phyloP scores from a whole-genome alignment of 495 filamentous ascomycete genomes.

The Penicillium flavigenum region DNA sequence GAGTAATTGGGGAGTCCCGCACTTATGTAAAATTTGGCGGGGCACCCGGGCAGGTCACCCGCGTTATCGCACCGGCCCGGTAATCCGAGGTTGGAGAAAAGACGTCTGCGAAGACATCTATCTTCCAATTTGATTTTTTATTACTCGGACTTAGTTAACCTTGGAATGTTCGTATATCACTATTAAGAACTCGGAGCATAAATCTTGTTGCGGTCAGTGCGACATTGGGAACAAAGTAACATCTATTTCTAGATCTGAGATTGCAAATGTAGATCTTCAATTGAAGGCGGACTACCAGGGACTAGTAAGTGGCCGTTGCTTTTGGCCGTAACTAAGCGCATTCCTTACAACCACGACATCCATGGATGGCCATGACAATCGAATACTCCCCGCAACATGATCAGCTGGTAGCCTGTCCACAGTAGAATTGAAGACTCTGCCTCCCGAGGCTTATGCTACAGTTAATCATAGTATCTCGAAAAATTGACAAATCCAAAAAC shows the following conservation, averaged over 20 bases:
- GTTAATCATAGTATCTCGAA: background rate
- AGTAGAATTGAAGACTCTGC: background rate
- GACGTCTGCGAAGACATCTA: background rate
- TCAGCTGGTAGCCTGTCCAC: background rate
- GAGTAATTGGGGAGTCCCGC: conserved; percentile 2
- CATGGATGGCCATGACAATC: no score
- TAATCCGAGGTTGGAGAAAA: background rate
- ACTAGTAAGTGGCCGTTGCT: no score
- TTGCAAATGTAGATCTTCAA: background rate
- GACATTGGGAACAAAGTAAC: background rate
- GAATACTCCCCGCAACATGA: no score
- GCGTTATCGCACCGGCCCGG: conserved; percentile 9
- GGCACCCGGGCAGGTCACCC: background rate
- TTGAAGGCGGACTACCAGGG: no score
- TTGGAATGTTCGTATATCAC: no score
- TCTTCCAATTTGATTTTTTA: background rate
- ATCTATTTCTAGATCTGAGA: background rate
- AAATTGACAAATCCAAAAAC: background rate
- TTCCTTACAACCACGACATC: no score
- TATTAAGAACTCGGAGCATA: background rate
- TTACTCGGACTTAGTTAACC: background rate
- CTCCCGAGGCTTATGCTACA: background rate
- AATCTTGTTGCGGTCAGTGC: background rate
- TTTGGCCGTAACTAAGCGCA: no score
- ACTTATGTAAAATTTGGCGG: conserved; percentile 14